These are phyloP conservation scores for Neoarthrinium moseri DNA, from an alignment of 2,329 filamentous ascomycete genomes.

Conservation along the genomic window DNA sequence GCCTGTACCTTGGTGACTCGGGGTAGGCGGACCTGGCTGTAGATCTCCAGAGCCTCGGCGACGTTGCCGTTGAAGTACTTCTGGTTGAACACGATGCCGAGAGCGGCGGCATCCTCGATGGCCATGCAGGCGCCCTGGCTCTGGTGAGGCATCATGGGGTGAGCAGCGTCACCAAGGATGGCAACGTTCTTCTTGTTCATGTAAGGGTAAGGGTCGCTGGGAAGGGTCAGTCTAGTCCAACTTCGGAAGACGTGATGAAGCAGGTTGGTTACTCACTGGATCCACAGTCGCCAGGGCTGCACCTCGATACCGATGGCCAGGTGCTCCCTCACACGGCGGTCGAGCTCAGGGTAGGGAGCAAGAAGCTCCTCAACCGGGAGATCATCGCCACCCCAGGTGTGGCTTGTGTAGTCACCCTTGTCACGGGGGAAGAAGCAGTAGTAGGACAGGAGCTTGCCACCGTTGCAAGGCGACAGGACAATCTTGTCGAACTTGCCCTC, in stretches of 20 bases:
- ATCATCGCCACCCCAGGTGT: conserved; percentile 57
- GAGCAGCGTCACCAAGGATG: conserved; percentile 64
- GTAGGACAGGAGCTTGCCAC: conserved; percentile 63
- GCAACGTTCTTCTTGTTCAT: conserved; percentile 47
- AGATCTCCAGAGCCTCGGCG: conserved; percentile 44
- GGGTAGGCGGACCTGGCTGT: conserved; percentile 52
- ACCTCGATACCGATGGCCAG: conserved; percentile 61
- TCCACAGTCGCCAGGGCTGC: conserved; percentile 64
- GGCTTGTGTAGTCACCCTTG: conserved; percentile 58
- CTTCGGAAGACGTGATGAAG: background rate
- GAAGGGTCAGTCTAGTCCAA: background rate
- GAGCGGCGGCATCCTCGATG: conserved; percentile 63
- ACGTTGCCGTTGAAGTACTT: conserved; percentile 44
- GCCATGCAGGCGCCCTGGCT: conserved; percentile 70
- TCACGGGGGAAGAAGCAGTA: conserved; percentile 68
- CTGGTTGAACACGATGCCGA: conserved; percentile 59
- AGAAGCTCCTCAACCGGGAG: conserved; percentile 57
- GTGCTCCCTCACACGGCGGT: conserved; percentile 55
- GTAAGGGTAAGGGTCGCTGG: conserved; percentile 12
- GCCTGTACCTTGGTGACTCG: conserved; percentile 55
- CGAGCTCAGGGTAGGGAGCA: conserved; percentile 58
- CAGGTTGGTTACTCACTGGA: conserved; percentile 38
- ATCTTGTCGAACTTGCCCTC: conserved; percentile 67
- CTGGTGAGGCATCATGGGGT: conserved; percentile 70
- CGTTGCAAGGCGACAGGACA: conserved; percentile 67